Conservation (phyloP, 1,284 basidiomycete genomes). For the Gymnopus androsaceus region DNA sequence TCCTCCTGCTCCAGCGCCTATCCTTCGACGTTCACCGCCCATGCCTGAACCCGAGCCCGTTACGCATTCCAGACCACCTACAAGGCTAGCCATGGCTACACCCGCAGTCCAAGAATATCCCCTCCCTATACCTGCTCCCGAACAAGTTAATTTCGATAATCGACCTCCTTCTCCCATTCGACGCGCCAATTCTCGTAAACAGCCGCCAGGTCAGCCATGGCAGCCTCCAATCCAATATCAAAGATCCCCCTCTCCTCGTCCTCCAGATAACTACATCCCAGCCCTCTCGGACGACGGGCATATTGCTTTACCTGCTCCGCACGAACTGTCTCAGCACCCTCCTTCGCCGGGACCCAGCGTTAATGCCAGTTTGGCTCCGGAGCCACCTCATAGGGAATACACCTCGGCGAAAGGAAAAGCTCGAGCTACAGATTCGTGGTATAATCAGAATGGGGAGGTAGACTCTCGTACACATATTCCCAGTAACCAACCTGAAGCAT, state of each 20-base stretch:
- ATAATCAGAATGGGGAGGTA: background rate
- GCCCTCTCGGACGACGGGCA: constrained; percentile 18
- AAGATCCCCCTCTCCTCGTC: constrained; percentile 16
- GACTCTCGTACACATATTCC: constrained; percentile 14
- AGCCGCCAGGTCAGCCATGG: constrained; percentile 4
- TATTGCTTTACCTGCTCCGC: constrained; percentile 24
- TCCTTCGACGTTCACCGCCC: background rate
- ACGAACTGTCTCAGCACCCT: constrained; percentile 12
- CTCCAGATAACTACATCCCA: constrained; percentile 27
- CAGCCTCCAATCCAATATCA: background rate
- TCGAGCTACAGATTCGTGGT: constrained; percentile 6
- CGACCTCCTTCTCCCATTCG: background rate
- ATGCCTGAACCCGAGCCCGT: background rate
- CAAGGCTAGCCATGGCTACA: constrained; percentile 5
- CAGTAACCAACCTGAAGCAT: background rate
- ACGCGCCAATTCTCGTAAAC: constrained; percentile 9
- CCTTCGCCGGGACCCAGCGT: constrained; percentile 3
- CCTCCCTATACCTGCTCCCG: constrained; percentile 14
- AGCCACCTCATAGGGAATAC: background rate
- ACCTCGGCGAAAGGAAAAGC: constrained; percentile 1
- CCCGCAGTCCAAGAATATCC: constrained; percentile 14
- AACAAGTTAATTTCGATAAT: constrained; percentile 12
- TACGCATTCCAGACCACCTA: constrained; percentile 1
- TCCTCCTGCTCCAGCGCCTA: background rate
- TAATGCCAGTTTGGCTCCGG: no score